These are phyloP conservation scores for Aspergillus sclerotiicarbonarius DNA, from an alignment of 495 filamentous ascomycete genomes.

Conservation along the genomic window DNA sequence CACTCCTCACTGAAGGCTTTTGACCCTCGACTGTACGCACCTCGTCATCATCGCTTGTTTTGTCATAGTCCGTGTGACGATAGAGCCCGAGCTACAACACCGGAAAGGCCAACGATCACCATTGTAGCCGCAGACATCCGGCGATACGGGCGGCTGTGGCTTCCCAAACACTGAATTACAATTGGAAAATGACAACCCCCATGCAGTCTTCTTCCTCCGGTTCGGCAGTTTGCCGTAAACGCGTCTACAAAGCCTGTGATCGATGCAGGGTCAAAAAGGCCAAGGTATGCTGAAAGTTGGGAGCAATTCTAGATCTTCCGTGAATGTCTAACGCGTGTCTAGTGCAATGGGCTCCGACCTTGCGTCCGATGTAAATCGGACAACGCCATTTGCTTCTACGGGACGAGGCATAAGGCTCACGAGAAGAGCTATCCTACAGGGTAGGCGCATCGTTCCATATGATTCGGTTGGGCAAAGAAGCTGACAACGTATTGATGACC, in stretches of 20 bases:
- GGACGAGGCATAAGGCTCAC: neutral
- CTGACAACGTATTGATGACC: neutral
- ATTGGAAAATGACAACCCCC: no score
- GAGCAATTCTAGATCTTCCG: neutral
- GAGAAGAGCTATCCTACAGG: neutral
- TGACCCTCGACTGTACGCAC: no score
- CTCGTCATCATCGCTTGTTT: no score
- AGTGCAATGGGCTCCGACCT: neutral
- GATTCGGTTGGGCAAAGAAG: neutral
- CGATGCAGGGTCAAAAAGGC: neutral
- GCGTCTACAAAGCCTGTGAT: neutral
- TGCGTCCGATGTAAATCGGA: neutral
- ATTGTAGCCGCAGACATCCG: no score
- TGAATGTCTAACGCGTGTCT: neutral
- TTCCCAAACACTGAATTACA: no score
- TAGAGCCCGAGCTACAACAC: no score
- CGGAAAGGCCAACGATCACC: no score
- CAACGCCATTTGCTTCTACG: neutral
- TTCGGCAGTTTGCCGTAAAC: neutral
- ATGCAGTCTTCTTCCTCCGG: neutral
- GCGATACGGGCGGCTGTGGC: no score
- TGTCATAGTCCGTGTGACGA: no score
- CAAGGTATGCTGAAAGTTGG: neutral
- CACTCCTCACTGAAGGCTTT: no score
- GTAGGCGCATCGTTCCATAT: neutral